Evolutionary conservation across 306 rosid species (phyloP), one percentile per base, ranked within the genome.

Genomic region (Notholithocarpus densiflorus): DNA sequence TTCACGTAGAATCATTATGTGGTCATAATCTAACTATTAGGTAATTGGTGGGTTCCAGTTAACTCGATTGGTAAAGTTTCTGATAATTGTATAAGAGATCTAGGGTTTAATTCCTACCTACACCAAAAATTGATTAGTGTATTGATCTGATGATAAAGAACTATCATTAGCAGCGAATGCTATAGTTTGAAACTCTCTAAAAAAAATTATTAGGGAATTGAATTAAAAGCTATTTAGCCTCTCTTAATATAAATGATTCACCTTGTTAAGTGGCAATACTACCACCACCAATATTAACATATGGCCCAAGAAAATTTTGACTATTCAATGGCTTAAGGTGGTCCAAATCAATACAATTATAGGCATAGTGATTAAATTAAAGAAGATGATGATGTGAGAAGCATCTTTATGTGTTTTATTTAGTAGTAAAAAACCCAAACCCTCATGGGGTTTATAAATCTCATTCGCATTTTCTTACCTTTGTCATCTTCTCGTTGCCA

Each of bases 401-500:
- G 52, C 71, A 45, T 68, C 73, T 54, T 61, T 72, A 14, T 59
- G 68, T 21, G 61, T 75, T 31, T 78, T 21, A 7, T 10, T 24
- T 7, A 10, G 26, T 10, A 21, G 65, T 4, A 21, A 52, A 52
- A 77, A 82, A 40, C 69, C 31, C 73, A 48, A 56, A 53, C 34
- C 48, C 6, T 37, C 43, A 29, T 71, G 40, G 83, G 32, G 52
- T 73, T 51, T 76, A n/a, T 19, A 74, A 52, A 75, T 51, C 64
- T 77, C 20, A 51, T 57, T 61, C 55, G 40, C 51, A 43, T 82
- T 65, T 23, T 23, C 6, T 21, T 21, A 61, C 40, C 56, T 78
- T 78, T 82, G 81, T 86, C 78, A 34, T 85, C 80, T 84, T 76
- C 57, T 78, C 84, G 83, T 80, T 76, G 78, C 85, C 72, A 73